Base-by-base conservation (phyloP, 352 stramenopile species). In the Phytophthora sojae region DNA sequence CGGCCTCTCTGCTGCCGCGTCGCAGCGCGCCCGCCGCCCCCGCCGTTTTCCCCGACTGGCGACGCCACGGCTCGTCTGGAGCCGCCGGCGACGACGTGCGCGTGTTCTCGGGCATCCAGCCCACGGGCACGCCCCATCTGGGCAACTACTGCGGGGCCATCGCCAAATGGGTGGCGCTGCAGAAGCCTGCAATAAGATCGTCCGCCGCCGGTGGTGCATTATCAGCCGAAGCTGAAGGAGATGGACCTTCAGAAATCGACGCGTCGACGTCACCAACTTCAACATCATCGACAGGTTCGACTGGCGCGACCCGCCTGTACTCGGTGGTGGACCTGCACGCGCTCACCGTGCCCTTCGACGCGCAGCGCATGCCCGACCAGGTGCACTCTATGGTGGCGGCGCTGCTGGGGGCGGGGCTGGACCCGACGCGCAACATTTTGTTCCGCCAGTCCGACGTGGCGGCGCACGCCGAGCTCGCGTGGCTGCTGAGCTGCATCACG, bases 101-200 rank as follows among this genome's bases (percentile, higher is more conserved):
- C 56, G 90, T 99, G 42, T 89, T 99, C 51, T 99, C 93, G 6
- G 97, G 98, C 50, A 99, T 99, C 39, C 98, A 99, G 73, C 98
- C 98, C 6, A 99, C 97, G 17, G 98, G 98, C 29, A 91, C 96
- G n/a, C 95, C 99, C 11, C 97, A 99, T 71, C 76, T 99, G 54
- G 98, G 98, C 64, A 99, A 99, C 83, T 99, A 99, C 80, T 93
- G 99, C 51, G 98, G 98, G 55, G 97, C 98, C 3, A 97, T 99
- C 65, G 88, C 90, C 64, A 97, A 99, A 69, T 99, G 98, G 98
- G 96, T 99, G 12, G 83, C 94, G 26, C 91, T 99, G 56, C 97
- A 99, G 72, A 84, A 91, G n/a, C 17, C 61, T 47, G 39, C 39
- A 47, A 47, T 47, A 47, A 47, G 14, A 21, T 30, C 57, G 53